Evolutionary conservation across 371 early-diverging fungal genomes (phyloP).

Genomic region (Saksenaea oblongispora): DNA sequence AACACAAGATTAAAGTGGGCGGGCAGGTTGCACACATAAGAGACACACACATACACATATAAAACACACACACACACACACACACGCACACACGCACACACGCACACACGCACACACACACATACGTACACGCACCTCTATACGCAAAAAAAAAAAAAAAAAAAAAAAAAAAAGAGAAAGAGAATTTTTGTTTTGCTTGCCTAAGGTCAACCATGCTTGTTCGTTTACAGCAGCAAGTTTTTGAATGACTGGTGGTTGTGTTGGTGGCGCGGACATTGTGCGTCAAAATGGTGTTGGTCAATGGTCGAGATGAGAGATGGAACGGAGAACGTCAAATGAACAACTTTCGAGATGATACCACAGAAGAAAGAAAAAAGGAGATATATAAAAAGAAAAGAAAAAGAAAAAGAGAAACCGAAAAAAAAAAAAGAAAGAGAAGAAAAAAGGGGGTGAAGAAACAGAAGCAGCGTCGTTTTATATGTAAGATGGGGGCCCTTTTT

Average conservation of each 20-base stretch:
- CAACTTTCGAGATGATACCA: slow-evolving; percentile 2
- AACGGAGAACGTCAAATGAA: slow-evolving; percentile 22
- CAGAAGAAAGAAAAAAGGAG: slow-evolving; percentile 10
- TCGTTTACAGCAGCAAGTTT: slow-evolving; percentile 71
- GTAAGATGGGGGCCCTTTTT: slow-evolving; percentile 4
- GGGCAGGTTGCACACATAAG: slow-evolving; percentile 18
- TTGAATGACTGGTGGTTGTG: slow-evolving; percentile 46
- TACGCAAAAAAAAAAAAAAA: background rate
- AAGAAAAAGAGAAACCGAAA: slow-evolving; percentile 7
- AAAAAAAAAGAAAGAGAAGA: slow-evolving; percentile 10
- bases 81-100: no score
- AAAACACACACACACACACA: background rate
- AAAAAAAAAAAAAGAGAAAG: no score
- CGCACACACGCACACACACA: no score
- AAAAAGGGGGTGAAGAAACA: slow-evolving; percentile 11
- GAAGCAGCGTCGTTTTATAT: slow-evolving; percentile 8
- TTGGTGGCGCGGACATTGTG: slow-evolving; percentile 17
- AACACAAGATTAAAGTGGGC: slow-evolving; percentile 26
- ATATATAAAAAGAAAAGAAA: background rate
- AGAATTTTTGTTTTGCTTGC: no score
- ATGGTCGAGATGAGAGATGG: slow-evolving; percentile 26
- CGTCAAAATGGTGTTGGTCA: no score
- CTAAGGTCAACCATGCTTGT: slow-evolving; percentile 78
- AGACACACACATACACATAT: background rate
- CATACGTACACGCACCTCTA: background rate